Evolutionary conservation across 2,329 filamentous ascomycete genomes (phyloP).

Genomic region (Paracamarosporium sp.): DNA sequence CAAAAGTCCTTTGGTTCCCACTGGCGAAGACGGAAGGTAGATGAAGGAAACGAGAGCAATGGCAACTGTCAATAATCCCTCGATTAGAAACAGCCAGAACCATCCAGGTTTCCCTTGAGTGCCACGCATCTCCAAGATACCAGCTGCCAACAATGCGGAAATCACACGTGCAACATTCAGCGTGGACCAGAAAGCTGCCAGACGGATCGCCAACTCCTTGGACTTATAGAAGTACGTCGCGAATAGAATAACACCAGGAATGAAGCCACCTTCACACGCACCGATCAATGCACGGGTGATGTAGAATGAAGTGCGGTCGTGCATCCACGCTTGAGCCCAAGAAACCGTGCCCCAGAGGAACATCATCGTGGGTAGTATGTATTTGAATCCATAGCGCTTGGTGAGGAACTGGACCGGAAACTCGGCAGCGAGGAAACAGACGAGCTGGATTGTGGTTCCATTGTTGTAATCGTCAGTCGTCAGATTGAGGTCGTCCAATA

Average conservation of each 20-base stretch:
- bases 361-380: slow-evolving; percentile 52
- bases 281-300: slow-evolving; percentile 51
- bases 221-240: slow-evolving; percentile 78
- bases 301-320: slow-evolving; percentile 52
- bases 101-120: slow-evolving; percentile 58
- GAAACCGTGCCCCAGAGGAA: slow-evolving; percentile 52
- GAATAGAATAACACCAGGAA: slow-evolving; percentile 69
- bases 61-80: slow-evolving; percentile 37
- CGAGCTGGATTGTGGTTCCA: slow-evolving; percentile 68
- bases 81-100: slow-evolving; percentile 61
- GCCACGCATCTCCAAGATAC: slow-evolving; percentile 59
- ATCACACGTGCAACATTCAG: slow-evolving; percentile 63
- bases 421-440: slow-evolving; percentile 73
- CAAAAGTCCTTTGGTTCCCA: slow-evolving; percentile 41
- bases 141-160: slow-evolving; percentile 62
- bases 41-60: slow-evolving; percentile 38
- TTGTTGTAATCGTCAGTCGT: slow-evolving; percentile 44
- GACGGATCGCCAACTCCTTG: slow-evolving; percentile 69
- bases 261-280: slow-evolving; percentile 58
- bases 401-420: slow-evolving; percentile 54
- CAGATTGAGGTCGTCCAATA: slow-evolving; percentile 36
- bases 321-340: slow-evolving; percentile 73
- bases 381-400: slow-evolving; percentile 52
- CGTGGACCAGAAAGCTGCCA: slow-evolving; percentile 74
- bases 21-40: slow-evolving; percentile 59